Evolutionary conservation across 2,329 filamentous ascomycete genomes (phyloP).

Genomic region (Pseudocercospora macadamiae): DNA sequence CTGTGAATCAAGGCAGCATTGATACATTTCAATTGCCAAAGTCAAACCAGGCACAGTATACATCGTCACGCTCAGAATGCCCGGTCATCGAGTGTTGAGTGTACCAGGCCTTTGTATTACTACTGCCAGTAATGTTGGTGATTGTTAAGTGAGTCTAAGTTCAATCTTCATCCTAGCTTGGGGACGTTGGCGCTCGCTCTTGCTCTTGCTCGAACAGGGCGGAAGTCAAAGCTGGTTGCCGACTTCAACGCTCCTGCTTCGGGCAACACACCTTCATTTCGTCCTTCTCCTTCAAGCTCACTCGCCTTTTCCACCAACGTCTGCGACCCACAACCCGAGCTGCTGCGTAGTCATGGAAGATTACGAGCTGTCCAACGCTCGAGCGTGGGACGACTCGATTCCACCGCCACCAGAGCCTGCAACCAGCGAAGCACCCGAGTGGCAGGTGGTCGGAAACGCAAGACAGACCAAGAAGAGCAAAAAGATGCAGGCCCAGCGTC

Average conservation of each 20-base stretch:
- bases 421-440: not conserved
- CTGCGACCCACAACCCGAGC: not conserved
- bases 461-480: not conserved
- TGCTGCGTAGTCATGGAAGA: slow-evolving; percentile 11
- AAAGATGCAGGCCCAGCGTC: not conserved
- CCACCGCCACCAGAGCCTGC: not conserved
- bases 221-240: too few relatives aligned
- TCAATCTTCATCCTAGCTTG: too few relatives aligned
- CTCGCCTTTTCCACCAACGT: not conserved
- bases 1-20: too few relatives aligned
- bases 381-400: slow-evolving; percentile 23
- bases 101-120: too few relatives aligned
- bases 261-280: not conserved
- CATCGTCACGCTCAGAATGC: too few relatives aligned
- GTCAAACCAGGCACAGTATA: too few relatives aligned
- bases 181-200: not conserved
- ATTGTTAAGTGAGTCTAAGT: too few relatives aligned
- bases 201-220: not conserved
- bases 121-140: too few relatives aligned
- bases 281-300: not conserved
- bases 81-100: too few relatives aligned
- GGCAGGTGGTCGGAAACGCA: not conserved
- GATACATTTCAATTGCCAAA: too few relatives aligned
- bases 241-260: not conserved
- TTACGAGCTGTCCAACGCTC: slow-evolving; percentile 27